These are phyloP conservation scores for Trypanosoma congolense DNA, from an alignment of 208 protist genomes.

Conservation along the genomic window DNA sequence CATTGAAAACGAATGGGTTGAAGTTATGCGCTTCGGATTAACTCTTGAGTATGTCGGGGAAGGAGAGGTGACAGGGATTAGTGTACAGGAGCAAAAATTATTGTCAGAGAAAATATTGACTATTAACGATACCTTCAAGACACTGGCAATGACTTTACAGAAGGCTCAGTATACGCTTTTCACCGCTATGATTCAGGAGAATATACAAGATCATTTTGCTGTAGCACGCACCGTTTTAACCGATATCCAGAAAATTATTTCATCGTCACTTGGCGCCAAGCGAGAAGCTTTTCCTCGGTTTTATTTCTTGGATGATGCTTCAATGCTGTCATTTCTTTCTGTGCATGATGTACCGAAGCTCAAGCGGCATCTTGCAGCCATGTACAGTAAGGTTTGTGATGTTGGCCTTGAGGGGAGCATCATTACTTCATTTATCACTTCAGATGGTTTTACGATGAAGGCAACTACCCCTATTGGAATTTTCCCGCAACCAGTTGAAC, in stretches of 20 bases:
- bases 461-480: slow-evolving; percentile 31
- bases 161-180: slow-evolving; percentile 89
- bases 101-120: slow-evolving; percentile 22
- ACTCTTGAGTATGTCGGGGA: slow-evolving; percentile 15
- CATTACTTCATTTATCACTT: slow-evolving; percentile 41
- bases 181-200: slow-evolving; percentile 87
- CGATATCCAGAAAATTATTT: slow-evolving; percentile 83
- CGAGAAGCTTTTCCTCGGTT: slow-evolving; percentile 89
- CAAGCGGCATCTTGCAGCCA: slow-evolving; percentile 42
- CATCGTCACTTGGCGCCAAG: slow-evolving; percentile 89
- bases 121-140: slow-evolving; percentile 22
- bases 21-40: slow-evolving; percentile 20
- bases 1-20: slow-evolving; percentile 43
- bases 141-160: slow-evolving; percentile 30
- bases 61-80: slow-evolving; percentile 1
- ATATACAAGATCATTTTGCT: slow-evolving; percentile 85
- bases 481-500: slow-evolving; percentile 37
- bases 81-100: slow-evolving; percentile 25
- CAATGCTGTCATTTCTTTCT: slow-evolving; percentile 80
- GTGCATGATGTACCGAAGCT: slow-evolving; percentile 38
- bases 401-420: slow-evolving; percentile 33
- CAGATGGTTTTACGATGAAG: slow-evolving; percentile 46
- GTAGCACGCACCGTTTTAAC: slow-evolving; percentile 84
- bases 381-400: slow-evolving; percentile 54
- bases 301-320: slow-evolving; percentile 86